phyloP scores from a whole-genome alignment of 495 filamentous ascomycete species.

The Podospora bellae-mahoneyi region DNA sequence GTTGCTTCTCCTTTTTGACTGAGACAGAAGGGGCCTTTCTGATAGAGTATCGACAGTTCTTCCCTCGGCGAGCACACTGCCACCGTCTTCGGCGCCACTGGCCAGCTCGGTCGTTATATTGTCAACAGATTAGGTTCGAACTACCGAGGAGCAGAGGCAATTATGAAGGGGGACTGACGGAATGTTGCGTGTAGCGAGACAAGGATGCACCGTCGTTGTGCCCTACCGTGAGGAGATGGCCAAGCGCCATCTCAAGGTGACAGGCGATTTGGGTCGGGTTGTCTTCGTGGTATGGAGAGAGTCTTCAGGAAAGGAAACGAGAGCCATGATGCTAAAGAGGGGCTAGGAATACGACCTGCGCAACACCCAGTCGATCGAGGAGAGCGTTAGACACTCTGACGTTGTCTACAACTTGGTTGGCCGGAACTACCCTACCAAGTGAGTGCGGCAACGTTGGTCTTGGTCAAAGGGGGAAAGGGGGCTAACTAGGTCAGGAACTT shows the following conservation, averaged over 20 bases:
- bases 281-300: conserved; percentile 64
- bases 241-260: conserved; percentile 92
- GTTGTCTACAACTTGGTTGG: conserved; percentile 95
- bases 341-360: conserved; percentile 85
- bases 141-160: conserved; percentile 15
- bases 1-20: conserved; percentile 46
- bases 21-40: conserved; percentile 37
- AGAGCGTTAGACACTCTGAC: conserved; percentile 93
- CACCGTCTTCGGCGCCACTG: conserved; percentile 96
- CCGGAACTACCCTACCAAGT: conserved; percentile 95
- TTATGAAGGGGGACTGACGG: conserved; percentile 25
- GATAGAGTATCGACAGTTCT: conserved; percentile 26
- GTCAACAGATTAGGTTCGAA: conserved; percentile 86
- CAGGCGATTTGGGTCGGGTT: conserved; percentile 87
- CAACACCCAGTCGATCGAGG: conserved; percentile 94
- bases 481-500: conserved; percentile 71
- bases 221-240: conserved; percentile 97
- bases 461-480: neutral
- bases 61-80: conserved; percentile 76
- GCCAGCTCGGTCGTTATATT: conserved; percentile 94
- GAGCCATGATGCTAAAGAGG: conserved; percentile 21
- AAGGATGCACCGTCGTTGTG: conserved; percentile 89
- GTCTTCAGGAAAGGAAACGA: neutral
- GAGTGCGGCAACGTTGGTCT: conserved; percentile 29
- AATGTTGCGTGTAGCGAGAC: conserved; percentile 58